Base-by-base conservation (phyloP, 2,329 filamentous ascomycete species). In the Cladosporium velox region DNA sequence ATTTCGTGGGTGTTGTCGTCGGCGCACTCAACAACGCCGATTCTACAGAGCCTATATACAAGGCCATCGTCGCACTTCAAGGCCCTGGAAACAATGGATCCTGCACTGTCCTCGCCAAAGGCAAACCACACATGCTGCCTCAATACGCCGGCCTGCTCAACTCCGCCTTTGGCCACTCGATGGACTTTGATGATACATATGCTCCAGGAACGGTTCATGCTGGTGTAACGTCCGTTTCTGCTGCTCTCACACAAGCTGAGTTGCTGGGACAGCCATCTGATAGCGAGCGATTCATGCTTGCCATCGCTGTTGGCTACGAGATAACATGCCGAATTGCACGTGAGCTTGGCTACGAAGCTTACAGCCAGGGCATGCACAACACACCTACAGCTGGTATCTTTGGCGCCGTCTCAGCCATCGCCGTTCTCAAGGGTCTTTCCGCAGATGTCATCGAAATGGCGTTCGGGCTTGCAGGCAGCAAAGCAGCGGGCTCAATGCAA, bases 181-280 rank as follows among this genome's bases (percentile, higher is more conserved):
- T 81, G 59, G 80, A 82, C 68, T 82, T 81, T 69, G 80, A 82
- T 69, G 80, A 83, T 68, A 82, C 80, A 2, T 78, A 80, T 65
- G 79, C 79, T 2, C 69, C 73, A 2, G 79, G 78, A 1, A 78
- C 79, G 18, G 70, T 82, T 18, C 80, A 82, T 67, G 75, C 79
- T 0, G 80, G 80, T 32, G 76, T 79, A 0, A 79, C 79, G 0
- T 73, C 79, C 18, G 78, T 79, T 8, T 75, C 78, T 0, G 79
- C 77, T 2, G 77, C 77, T 8, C 69, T 79, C 51, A 72, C 76
- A 12, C 72, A 75, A 65, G 73, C 75, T 1, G 77, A 79, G 64
- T 18, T 72, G 2, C 67, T 73, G 1, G 72, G 68, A 10, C 55
- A 65, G 1, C 51, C 61, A 11, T 66, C 69, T 7, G 68, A 28